These are phyloP conservation scores for Immersiella caudata DNA, from an alignment of 495 filamentous ascomycete genomes.

Conservation along the genomic window DNA sequence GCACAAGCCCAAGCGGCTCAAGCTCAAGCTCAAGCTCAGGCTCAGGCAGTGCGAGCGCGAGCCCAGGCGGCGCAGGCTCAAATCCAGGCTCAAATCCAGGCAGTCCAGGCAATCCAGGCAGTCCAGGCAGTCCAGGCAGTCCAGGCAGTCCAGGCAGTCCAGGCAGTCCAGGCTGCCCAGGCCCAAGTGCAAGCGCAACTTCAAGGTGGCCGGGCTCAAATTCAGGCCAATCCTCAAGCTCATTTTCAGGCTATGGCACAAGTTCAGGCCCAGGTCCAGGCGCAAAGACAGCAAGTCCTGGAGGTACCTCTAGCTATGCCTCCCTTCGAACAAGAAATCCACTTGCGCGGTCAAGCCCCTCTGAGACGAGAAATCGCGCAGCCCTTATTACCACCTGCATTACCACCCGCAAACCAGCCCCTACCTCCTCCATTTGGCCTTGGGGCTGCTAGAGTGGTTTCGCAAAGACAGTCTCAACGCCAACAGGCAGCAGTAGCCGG, in stretches of 20 bases:
- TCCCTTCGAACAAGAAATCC: too few species aligned
- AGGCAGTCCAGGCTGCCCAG: constrained; percentile 47
- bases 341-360: too few species aligned
- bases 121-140: background rate
- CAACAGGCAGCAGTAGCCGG: background rate
- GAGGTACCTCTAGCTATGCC: background rate
- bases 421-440: too few species aligned
- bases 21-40: constrained; percentile 40
- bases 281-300: background rate
- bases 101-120: background rate
- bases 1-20: constrained; percentile 28
- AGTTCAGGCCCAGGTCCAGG: background rate
- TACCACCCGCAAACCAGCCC: too few species aligned
- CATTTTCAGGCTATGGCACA: too few species aligned
- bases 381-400: too few species aligned
- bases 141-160: background rate
- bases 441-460: too few species aligned
- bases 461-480: background rate
- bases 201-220: background rate
- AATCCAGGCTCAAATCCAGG: constrained; percentile 40
- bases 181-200: background rate
- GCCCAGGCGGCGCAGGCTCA: constrained; percentile 25
- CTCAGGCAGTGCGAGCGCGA: background rate
- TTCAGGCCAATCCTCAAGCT: too few species aligned
- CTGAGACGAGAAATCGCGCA: too few species aligned